A percentile compares a stretch with the other conserved stretches of the same genome.
Conservation (phyloP, 345 rosid genomes). For the Xanthoceras sorbifolium region DNA sequence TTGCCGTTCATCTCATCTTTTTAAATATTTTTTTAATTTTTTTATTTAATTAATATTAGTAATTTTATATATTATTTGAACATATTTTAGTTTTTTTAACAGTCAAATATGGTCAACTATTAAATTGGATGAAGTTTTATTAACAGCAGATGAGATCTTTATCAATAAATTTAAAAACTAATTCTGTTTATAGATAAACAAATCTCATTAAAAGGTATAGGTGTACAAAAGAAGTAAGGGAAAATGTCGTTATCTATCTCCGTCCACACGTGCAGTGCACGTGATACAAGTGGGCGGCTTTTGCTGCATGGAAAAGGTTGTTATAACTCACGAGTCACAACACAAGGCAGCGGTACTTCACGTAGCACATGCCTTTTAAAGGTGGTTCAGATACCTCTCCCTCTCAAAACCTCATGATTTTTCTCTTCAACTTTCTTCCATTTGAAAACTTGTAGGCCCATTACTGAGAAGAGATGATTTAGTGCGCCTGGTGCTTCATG, state of each 20-base stretch:
- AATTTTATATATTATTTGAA: no score
- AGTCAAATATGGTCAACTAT: no score
- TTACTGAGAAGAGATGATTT: not conserved
- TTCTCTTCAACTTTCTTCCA: conserved; percentile 7
- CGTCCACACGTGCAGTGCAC: conserved; percentile 12
- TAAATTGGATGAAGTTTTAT: no score
- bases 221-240: not conserved
- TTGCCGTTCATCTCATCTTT: no score
- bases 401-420: conserved; percentile 24
- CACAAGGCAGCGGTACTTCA: not conserved
- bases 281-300: conserved; percentile 22
- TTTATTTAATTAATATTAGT: no score
- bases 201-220: no score
- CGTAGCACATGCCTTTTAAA: conserved; percentile 9
- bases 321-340: not conserved
- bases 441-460: conserved; percentile 12
- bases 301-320: conserved; percentile 13
- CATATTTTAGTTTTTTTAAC: no score
- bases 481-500: no score
- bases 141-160: no score
- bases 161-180: no score
- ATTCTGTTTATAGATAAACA: no score
- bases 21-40: no score
- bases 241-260: not conserved
- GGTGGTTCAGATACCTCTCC: conserved; percentile 14